A percentile compares a stretch with the other conserved stretches of the same genome.
These are phyloP conservation scores for Chytridium lagenaria DNA, from an alignment of 371 early-diverging fungal species.

Conservation along the genomic window DNA sequence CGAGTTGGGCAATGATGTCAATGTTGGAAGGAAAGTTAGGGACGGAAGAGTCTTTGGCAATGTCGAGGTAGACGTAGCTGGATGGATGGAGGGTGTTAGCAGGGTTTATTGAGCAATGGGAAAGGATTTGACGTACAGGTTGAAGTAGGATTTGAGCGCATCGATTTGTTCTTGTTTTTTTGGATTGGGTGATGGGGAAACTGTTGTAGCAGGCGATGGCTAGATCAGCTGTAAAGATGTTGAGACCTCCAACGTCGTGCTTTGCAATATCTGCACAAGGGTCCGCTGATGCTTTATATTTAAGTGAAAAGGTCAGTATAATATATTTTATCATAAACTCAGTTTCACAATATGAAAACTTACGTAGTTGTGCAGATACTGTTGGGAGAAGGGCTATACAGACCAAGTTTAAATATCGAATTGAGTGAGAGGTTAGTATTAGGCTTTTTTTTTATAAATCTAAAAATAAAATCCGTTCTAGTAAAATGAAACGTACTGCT, in stretches of 20 bases:
- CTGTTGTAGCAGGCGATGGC: constrained; percentile 29
- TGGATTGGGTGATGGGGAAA: constrained; percentile 13
- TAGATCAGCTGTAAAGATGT: constrained; percentile 10
- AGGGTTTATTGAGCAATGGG: background rate
- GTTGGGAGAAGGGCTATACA: no score
- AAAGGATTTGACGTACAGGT: constrained; percentile 7
- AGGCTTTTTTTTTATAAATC: no score
- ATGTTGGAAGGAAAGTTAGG: constrained; percentile 9
- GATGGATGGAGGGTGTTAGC: background rate
- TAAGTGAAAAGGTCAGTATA: no score
- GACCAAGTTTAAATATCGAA: no score
- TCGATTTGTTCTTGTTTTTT: constrained; percentile 27
- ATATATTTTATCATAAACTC: no score
- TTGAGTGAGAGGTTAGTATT: no score
- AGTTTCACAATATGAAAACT: no score
- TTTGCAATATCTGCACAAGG: constrained; percentile 10
- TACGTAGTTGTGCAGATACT: no score
- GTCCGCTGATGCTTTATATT: no score
- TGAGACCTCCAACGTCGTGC: constrained; percentile 4
- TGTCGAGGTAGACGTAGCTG: constrained; percentile 22
- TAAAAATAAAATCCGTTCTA: no score
- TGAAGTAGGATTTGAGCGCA: constrained; percentile 30
- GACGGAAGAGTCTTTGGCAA: background rate
- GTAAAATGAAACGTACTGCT: no score
- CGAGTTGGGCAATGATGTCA: constrained; percentile 11